Conservation (phyloP, 2,329 filamentous ascomycete species). For the Corinectria fuckeliana region DNA sequence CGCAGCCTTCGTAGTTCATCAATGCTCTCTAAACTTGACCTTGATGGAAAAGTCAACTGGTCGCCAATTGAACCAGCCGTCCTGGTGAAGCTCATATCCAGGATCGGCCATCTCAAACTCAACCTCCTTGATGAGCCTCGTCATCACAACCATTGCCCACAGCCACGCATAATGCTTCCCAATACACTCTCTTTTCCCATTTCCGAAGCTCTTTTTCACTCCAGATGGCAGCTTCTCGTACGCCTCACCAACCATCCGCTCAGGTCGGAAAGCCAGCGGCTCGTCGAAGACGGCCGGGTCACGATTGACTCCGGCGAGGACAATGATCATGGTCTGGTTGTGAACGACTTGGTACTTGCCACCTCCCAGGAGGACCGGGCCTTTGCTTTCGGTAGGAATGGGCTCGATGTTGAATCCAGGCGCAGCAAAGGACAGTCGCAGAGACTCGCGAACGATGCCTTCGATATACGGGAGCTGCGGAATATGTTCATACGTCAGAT, state of each 20-base stretch:
- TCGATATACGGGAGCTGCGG: conserved; percentile 59
- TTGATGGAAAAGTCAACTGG: conserved; percentile 54
- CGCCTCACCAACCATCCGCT: conserved; percentile 55
- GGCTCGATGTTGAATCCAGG: conserved; percentile 63
- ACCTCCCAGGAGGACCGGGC: conserved; percentile 53
- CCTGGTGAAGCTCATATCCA: conserved; percentile 49
- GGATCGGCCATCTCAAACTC: conserved; percentile 54
- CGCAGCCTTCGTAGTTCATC: neutral
- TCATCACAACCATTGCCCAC: conserved; percentile 51
- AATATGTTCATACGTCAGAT: conserved; percentile 56
- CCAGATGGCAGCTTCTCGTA: conserved; percentile 52
- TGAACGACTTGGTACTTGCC: conserved; percentile 58
- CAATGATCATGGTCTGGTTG: conserved; percentile 56
- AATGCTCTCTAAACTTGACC: conserved; percentile 46
- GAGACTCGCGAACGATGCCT: conserved; percentile 59
- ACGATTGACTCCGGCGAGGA: conserved; percentile 57
- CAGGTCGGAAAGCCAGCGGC: conserved; percentile 53
- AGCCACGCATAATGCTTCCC: conserved; percentile 58
- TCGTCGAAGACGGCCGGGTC: conserved; percentile 56
- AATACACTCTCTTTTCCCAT: conserved; percentile 59
- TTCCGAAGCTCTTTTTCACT: conserved; percentile 59
- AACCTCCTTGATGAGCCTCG: conserved; percentile 51
- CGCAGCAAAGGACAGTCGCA: conserved; percentile 61
- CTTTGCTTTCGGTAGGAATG: conserved; percentile 46
- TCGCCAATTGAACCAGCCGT: conserved; percentile 61